Evolutionary conservation across 345 rosid species (phyloP).

Genomic region (Camelina hispida): DNA sequence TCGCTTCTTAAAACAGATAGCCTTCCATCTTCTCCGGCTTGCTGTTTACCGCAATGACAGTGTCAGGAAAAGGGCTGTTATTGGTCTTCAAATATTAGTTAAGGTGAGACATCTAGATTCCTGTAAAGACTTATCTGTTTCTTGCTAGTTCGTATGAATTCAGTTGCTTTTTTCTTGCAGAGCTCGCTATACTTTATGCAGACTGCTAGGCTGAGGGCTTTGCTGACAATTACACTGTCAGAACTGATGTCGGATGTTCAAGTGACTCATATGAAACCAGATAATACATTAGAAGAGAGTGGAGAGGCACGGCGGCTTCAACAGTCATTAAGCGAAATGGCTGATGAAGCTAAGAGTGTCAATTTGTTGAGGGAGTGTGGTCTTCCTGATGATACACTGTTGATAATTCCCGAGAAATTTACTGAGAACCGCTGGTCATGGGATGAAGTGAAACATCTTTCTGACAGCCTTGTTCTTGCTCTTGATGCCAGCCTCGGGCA

Average conservation of each 20-base stretch:
- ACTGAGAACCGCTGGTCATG: conserved; percentile 88
- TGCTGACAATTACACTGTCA: conserved; percentile 95
- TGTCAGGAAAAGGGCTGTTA: conserved; percentile 91
- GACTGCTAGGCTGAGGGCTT: conserved; percentile 91
- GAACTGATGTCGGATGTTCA: conserved; percentile 98
- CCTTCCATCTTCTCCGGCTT: conserved; percentile 97
- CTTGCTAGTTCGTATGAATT: conserved; percentile 19
- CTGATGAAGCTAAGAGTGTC: conserved; percentile 77
- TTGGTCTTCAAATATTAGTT: conserved; percentile 92
- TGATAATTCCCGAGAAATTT: conserved; percentile 60
- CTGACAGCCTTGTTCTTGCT: conserved; percentile 80
- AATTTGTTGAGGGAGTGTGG: conserved; percentile 75
- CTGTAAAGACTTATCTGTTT: conserved; percentile 26
- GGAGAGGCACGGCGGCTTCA: conserved; percentile 94
- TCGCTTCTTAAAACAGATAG: conserved; percentile 96
- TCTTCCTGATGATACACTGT: conserved; percentile 71
- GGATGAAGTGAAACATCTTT: conserved; percentile 80
- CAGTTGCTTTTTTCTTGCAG: conserved; percentile 60
- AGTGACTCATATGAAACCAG: conserved; percentile 94
- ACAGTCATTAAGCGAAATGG: conserved; percentile 89
- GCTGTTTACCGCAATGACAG: conserved; percentile 94
- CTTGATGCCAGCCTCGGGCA: conserved; percentile 98
- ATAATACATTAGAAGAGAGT: conserved; percentile 93
- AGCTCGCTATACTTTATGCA: conserved; percentile 93
- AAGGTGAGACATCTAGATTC: conserved; percentile 62